Percentiles rank a stretch among this genome's conserved stretches.
Conservation (phyloP, 306 rosid species). For the Biancaea sappan region DNA sequence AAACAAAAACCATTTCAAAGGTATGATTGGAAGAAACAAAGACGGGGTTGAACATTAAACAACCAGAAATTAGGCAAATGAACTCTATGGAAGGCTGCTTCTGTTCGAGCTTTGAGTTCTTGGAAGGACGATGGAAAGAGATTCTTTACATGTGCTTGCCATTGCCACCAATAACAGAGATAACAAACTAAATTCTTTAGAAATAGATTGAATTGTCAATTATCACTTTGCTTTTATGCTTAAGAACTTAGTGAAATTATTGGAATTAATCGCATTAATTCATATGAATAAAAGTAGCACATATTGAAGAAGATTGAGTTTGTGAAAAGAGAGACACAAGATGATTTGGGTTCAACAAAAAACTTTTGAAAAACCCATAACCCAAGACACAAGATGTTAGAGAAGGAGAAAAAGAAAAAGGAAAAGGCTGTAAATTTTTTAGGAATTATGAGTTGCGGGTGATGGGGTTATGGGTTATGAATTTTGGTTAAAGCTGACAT, state of each 20-base stretch:
- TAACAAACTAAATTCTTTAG: too few species aligned
- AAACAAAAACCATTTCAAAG: conserved; percentile 69
- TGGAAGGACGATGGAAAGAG: conserved; percentile 60
- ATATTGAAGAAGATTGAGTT: not conserved
- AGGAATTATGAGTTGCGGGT: too few species aligned
- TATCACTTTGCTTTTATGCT: not conserved
- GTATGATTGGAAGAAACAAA: conserved; percentile 88
- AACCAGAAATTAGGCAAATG: conserved; percentile 62
- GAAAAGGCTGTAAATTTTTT: too few species aligned
- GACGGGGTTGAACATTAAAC: conserved; percentile 85
- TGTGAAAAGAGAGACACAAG: not conserved
- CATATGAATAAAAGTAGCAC: not conserved
- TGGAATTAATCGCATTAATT: not conserved
- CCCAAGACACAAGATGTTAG: not conserved
- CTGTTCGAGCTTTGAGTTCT: conserved; percentile 33
- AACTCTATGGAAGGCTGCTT: conserved; percentile 60
- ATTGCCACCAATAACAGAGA: conserved; percentile 24
- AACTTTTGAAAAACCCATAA: not conserved
- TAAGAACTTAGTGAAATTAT: not conserved
- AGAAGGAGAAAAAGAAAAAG: too few species aligned
- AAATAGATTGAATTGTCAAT: too few species aligned
- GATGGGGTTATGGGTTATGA: too few species aligned
- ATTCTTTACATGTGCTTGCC: conserved; percentile 57
- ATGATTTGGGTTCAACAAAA: not conserved
- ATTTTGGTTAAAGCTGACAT: too few species aligned